These are phyloP conservation scores for Dysphania ambrosioides DNA, from an alignment of 148 eudicot genomes.

Conservation along the genomic window DNA sequence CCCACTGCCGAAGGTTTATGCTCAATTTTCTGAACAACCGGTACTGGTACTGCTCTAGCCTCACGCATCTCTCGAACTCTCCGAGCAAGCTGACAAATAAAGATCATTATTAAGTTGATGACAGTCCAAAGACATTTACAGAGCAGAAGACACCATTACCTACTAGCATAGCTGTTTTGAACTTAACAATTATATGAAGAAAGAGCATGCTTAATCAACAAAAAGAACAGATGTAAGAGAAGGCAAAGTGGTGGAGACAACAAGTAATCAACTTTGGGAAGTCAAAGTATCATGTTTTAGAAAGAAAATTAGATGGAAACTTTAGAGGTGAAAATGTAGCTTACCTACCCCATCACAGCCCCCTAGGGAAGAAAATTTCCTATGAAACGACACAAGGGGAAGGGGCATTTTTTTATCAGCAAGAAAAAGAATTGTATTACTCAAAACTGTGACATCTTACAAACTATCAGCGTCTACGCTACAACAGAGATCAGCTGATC, in stretches of 20 bases:
- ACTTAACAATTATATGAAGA: not conserved
- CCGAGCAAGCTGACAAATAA: slow-evolving; percentile 73
- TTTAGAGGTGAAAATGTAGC: not conserved
- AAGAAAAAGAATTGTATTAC: too few relatives aligned
- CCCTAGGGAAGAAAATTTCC: too few relatives aligned
- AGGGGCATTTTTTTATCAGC: too few relatives aligned
- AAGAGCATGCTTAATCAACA: not conserved
- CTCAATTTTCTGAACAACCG: slow-evolving; percentile 61
- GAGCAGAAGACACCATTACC: slow-evolving; percentile 2
- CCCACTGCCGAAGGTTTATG: slow-evolving; percentile 52
- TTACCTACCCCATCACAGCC: not conserved
- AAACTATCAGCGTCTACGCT: too few relatives aligned
- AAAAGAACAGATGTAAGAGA: not conserved
- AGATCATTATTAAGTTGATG: not conserved
- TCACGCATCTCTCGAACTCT: slow-evolving; percentile 99
- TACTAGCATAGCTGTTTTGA: not conserved
- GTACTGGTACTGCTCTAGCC: slow-evolving; percentile 63
- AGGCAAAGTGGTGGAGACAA: not conserved
- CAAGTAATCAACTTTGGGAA: not conserved
- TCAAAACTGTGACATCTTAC: too few relatives aligned
- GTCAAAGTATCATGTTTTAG: not conserved
- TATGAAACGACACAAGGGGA: too few relatives aligned
- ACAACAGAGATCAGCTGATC: too few relatives aligned
- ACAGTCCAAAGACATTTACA: slow-evolving; percentile 11
- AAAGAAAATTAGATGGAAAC: not conserved